Evolutionary conservation across 2,329 filamentous ascomycete species (phyloP).

Genomic region (Calonectria fujianensis): DNA sequence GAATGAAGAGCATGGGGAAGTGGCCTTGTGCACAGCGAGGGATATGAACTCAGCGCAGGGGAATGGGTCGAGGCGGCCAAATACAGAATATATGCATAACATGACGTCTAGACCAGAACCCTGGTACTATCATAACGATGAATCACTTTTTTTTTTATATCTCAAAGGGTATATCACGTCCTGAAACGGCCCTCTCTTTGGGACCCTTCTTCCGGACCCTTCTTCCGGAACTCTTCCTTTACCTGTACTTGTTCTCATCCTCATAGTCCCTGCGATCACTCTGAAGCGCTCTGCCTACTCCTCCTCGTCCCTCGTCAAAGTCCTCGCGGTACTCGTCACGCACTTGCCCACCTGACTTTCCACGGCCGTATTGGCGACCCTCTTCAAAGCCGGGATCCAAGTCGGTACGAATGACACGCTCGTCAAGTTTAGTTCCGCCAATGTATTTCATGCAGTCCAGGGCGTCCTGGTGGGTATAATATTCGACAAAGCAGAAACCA

Average conservation of each 20-base stretch:
- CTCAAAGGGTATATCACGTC: conserved; percentile 55
- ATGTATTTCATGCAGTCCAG: conserved; percentile 99
- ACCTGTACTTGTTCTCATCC: conserved; percentile 59
- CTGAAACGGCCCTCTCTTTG: conserved; percentile 35
- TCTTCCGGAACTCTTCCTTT: neutral
- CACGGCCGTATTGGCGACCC: conserved; percentile 95
- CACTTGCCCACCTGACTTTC: conserved; percentile 97
- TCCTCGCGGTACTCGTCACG: conserved; percentile 98
- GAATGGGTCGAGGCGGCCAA: conserved; percentile 14
- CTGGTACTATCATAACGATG: conserved; percentile 33
- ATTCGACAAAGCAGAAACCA: conserved; percentile 99
- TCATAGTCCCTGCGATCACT: conserved; percentile 67
- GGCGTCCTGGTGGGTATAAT: conserved; percentile 98
- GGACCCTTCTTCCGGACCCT: neutral
- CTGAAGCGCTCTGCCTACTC: conserved; percentile 86
- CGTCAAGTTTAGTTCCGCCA: conserved; percentile 97
- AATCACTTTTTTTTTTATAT: conserved; percentile 31
- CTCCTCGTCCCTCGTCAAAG: conserved; percentile 95
- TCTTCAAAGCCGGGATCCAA: conserved; percentile 97
- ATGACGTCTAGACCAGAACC: conserved; percentile 35
- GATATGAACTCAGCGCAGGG: conserved; percentile 45
- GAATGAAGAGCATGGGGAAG: conserved; percentile 32
- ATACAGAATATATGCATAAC: conserved; percentile 23
- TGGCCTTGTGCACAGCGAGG: conserved; percentile 44
- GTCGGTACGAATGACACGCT: conserved; percentile 96